Evolutionary conservation across 352 stramenopile genomes (phyloP), one percentile per base, ranked within the genome.

Genomic region (Saprolegnia parasitica): DNA sequence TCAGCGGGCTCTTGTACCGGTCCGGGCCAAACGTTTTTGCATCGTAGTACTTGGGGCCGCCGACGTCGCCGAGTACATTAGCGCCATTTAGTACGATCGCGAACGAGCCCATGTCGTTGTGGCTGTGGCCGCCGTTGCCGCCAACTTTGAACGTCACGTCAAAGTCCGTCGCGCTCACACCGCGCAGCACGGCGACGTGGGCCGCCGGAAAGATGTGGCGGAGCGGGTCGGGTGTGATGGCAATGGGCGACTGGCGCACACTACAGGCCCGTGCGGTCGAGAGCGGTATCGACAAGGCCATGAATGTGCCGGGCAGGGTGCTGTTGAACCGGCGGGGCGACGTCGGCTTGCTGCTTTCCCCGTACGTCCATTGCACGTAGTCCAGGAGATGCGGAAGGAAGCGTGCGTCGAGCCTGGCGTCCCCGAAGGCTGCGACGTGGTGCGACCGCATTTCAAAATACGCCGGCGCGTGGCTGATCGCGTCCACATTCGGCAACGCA

Each of bases 51-150:
- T 5, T 16, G 16, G 49, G 49, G 10, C 49, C 49, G 20, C 49
- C 49, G 15, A 23, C 20, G 15, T 56, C 49, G 20, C 49, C 49
- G 16, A 56, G 16, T 3, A 56, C 21, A 29, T 2, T 29, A 16
- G 16, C 23, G 49, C 24, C 23, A 15, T 26, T 26, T 4, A 56
- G 24, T 32, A 32, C 49, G 13, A 56, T 56, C 10, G 10, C 23
- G 49, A 29, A 56, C 49, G 49, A 56, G 1, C 49, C 49, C 1
- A 56, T 56, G 49, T 56, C 49, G 49, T 56, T 56, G 49, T 56
- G 49, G 23, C 49, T 56, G 49, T 56, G 49, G 20, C 49, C 49
- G 20, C 49, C 49, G 49, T 56, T 56, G 49, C 49, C 49, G 16
- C 16, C 21, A 13, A 56, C 49, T 32, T 56, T 56, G 49, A 56